Conservation (phyloP, 352 stramenopile species). For the Phytophthora sp. region DNA sequence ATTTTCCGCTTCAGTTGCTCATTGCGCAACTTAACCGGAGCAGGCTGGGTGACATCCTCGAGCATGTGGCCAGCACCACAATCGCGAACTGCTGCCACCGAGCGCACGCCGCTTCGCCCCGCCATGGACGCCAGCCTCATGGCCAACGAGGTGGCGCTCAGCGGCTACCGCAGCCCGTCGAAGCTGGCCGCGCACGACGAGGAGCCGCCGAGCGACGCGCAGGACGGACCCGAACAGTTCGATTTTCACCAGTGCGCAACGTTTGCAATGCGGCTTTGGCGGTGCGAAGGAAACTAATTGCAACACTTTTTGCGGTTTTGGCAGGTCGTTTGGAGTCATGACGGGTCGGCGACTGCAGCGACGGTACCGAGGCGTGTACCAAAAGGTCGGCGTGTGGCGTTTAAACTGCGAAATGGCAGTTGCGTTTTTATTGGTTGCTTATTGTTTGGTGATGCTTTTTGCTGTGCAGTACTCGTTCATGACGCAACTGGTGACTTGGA, state of each 20-base stretch:
- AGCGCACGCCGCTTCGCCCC: slow-evolving; percentile 27
- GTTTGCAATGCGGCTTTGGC: too few relatives aligned
- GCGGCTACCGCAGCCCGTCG: slow-evolving; percentile 6
- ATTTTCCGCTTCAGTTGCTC: not conserved
- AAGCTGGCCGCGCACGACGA: slow-evolving; percentile 17
- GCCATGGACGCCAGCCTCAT: slow-evolving; percentile 41
- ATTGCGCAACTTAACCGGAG: not conserved
- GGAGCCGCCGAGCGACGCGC: slow-evolving; percentile 12
- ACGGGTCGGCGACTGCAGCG: slow-evolving; percentile 59
- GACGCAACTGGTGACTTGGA: slow-evolving; percentile 56
- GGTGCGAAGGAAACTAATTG: not conserved
- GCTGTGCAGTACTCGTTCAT: slow-evolving; percentile 48
- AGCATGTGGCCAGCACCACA: slow-evolving; percentile 15
- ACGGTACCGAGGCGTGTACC: slow-evolving; percentile 62
- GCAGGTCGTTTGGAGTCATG: slow-evolving; percentile 63
- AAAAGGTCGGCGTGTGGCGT: slow-evolving; percentile 46
- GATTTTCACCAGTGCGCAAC: slow-evolving; percentile 39
- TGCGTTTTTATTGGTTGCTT: not conserved
- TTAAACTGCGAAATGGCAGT: not conserved
- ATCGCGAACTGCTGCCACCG: slow-evolving; percentile 15
- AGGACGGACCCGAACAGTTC: slow-evolving; percentile 44
- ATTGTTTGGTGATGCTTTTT: not conserved
- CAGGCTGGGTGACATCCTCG: not conserved
- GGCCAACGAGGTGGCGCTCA: slow-evolving; percentile 31
- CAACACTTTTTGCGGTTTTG: not conserved